phyloP scores from a whole-genome alignment of 805 yeast genomes.

The Jamesozyma spencerorum region DNA sequence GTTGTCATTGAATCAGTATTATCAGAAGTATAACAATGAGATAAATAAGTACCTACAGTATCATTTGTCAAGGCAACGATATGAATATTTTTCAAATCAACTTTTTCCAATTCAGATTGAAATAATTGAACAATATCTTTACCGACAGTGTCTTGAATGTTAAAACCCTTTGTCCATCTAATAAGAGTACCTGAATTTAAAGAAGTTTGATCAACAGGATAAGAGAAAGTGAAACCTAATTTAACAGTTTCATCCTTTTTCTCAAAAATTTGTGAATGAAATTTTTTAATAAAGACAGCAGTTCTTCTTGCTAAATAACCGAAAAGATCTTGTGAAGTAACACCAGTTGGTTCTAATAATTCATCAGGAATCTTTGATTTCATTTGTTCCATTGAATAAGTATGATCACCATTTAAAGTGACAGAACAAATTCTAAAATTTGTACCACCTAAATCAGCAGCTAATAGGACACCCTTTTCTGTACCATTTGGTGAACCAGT shows the following conservation, averaged over 20 bases:
- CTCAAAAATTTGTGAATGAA: slow-evolving; percentile 42
- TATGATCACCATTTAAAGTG: slow-evolving; percentile 61
- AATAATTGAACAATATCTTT: slow-evolving; percentile 68
- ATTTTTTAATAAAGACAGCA: slow-evolving; percentile 50
- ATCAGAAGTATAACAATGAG: slow-evolving; percentile 69
- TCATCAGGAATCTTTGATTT: slow-evolving; percentile 75
- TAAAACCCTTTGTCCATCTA: slow-evolving; percentile 95
- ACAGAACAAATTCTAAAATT: slow-evolving; percentile 93
- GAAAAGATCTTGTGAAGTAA: slow-evolving; percentile 56
- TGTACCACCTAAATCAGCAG: slow-evolving; percentile 95
- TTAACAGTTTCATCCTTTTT: slow-evolving; percentile 35
- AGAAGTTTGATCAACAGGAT: slow-evolving; percentile 84
- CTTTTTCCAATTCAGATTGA: slow-evolving; percentile 57
- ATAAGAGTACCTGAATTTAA: slow-evolving; percentile 69
- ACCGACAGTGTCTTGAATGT: slow-evolving; percentile 75
- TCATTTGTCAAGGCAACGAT: slow-evolving; percentile 91
- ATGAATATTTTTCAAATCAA: slow-evolving; percentile 45
- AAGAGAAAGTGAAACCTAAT: slow-evolving; percentile 88
- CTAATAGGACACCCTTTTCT: slow-evolving; percentile 73
- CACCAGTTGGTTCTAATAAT: slow-evolving; percentile 47
- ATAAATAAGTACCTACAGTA: slow-evolving; percentile 86
- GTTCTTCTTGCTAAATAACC: slow-evolving; percentile 65
- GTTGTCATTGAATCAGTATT: slow-evolving; percentile 38
- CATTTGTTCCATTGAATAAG: slow-evolving; percentile 63
- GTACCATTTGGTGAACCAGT: slow-evolving; percentile 80